Base-by-base conservation (phyloP, 345 rosid genomes). In the Carallia pectinifolia region DNA sequence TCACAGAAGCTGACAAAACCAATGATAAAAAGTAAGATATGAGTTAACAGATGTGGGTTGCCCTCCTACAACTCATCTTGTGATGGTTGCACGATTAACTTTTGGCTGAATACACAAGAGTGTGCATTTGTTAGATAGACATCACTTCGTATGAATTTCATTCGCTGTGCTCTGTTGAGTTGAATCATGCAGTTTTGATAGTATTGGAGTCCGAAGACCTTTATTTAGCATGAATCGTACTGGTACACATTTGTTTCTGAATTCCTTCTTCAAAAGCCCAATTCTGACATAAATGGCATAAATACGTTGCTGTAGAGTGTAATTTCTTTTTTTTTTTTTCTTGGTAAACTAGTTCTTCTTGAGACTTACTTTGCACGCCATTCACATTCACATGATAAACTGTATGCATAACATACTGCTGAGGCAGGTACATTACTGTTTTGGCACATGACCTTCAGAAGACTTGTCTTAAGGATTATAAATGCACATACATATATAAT, bases 1-100 rank as follows among this genome's bases (percentile, higher is more conserved):
- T 89, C 75, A 90, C 96, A 1, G 97, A 95, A 80, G 98, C 97
- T 62, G 96, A 95, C 86, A 85, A 90, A 84, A 74, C 62, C 13
- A 92, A 90, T 72, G 97, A 92, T 66, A 88, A 69, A 82, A 95
- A 87, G 98, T 90, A 89, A 85, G 93, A 55, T 50, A 38, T 16
- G n/a, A 16, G 4, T 10, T 8, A 5, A 62, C 39, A 16, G n/a
- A 53, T 3, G 30, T 23, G 62, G 9, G 15, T 27, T 27, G 15
- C 23, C 47, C 56, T 71, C 39, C 54, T 62, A 15, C 63, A 8
- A 29, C 55, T 66, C 34, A n/a, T 61, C 17, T 2, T 23, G 61
- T 33, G 36, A 39, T 55, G 33, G 39, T 7, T 60, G 16, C 34
- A 30, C 37, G 31, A 27, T n/a, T 65, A n/a, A 3, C 27, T 53